A percentile compares a stretch with the other conserved stretches of the same genome.
phyloP scores from a whole-genome alignment of 2,329 filamentous ascomycete genomes.

The Neodidymelliopsis sp. region DNA sequence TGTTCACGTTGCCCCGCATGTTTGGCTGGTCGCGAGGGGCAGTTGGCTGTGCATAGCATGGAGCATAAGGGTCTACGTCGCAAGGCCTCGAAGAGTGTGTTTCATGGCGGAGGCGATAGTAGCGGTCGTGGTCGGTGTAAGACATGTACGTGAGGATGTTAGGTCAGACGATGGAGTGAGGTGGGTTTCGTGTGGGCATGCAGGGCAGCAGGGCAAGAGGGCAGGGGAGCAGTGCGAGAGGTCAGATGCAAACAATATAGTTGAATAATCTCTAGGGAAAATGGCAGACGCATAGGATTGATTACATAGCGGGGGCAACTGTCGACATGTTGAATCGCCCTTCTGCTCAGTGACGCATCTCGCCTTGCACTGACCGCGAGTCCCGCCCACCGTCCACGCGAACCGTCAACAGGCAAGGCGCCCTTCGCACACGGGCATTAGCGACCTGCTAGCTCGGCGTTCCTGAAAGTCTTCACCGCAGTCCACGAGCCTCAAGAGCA shows the following conservation, averaged over 20 bases:
- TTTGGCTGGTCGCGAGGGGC: constrained; percentile 11
- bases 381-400: constrained; percentile 3
- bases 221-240: background rate
- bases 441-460: constrained; percentile 5
- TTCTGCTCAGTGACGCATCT: constrained; percentile 17
- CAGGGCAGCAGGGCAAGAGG: constrained; percentile 8
- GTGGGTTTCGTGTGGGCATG: constrained; percentile 7
- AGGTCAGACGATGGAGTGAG: constrained; percentile 15
- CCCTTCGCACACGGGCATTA: constrained; percentile 4
- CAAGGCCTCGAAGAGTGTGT: constrained; percentile 23
- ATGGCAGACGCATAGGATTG: constrained; percentile 2
- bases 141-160: constrained; percentile 26
- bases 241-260: background rate
- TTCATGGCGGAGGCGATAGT: constrained; percentile 17
- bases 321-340: constrained; percentile 12
- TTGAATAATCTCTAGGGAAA: constrained; percentile 9
- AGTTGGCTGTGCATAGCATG: constrained; percentile 8
- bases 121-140: constrained; percentile 38
- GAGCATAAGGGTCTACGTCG: constrained; percentile 25
- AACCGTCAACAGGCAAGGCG: constrained; percentile 8
- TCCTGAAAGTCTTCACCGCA: constrained; percentile 13
- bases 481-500: background rate
- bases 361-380: constrained; percentile 2
- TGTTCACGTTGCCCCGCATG: constrained; percentile 16
- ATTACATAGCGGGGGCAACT: constrained; percentile 18